These are phyloP conservation scores for Xanthoparmelia taractica DNA, from an alignment of 495 filamentous ascomycete genomes.

Conservation along the genomic window DNA sequence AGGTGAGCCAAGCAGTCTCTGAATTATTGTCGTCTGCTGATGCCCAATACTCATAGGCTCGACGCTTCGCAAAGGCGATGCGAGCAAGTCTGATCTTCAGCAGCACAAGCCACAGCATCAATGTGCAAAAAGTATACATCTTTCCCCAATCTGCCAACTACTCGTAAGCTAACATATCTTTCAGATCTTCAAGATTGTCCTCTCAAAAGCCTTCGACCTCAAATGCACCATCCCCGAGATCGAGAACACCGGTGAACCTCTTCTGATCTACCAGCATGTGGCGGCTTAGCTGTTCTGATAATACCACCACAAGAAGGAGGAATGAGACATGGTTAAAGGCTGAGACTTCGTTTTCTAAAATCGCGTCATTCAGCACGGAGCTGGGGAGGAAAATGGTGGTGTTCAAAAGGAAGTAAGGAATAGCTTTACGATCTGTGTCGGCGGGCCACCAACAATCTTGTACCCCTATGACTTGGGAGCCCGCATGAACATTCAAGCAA, in stretches of 20 bases:
- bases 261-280: slow-evolving; percentile 83
- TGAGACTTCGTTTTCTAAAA: background rate
- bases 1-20: slow-evolving; percentile 46
- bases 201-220: slow-evolving; percentile 96
- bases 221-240: slow-evolving; percentile 99
- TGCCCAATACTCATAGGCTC: slow-evolving; percentile 51
- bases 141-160: slow-evolving; percentile 5
- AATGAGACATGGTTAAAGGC: slow-evolving; percentile 4
- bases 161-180: slow-evolving; percentile 22
- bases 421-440: slow-evolving; percentile 1
- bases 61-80: slow-evolving; percentile 96
- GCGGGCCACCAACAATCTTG: background rate
- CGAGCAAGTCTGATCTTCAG: slow-evolving; percentile 94
- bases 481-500: background rate
- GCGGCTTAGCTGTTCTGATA: slow-evolving; percentile 15
- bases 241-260: slow-evolving; percentile 92
- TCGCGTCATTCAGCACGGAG: slow-evolving; percentile 15
- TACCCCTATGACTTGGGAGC: background rate
- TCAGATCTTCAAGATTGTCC: slow-evolving; percentile 98
- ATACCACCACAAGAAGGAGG: background rate
- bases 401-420: background rate
- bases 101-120: slow-evolving; percentile 97
- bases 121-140: slow-evolving; percentile 85
- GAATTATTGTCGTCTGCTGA: background rate
- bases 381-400: slow-evolving; percentile 1